phyloP scores from a whole-genome alignment of 805 yeast species.

The Henningerozyma blattae region DNA sequence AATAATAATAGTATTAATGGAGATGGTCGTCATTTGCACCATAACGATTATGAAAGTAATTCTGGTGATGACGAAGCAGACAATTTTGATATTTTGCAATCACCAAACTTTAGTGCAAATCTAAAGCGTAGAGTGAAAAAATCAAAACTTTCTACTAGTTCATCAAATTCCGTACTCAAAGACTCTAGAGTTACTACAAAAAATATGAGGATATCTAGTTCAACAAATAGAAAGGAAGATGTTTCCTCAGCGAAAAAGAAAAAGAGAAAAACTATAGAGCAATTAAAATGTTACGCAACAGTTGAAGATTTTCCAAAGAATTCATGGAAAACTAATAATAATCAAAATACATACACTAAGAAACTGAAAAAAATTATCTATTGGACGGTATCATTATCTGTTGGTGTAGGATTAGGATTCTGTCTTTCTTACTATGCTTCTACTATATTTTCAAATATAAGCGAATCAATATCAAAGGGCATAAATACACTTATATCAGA shows the following conservation, averaged over 20 bases:
- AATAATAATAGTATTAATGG: too few species aligned
- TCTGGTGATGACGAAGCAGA: conserved; percentile 5
- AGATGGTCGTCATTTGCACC: too few species aligned
- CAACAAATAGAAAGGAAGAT: background rate
- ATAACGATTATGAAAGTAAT: background rate
- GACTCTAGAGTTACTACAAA: background rate
- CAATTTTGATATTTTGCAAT: background rate
- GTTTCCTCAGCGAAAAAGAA: too few species aligned
- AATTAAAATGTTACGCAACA: too few species aligned
- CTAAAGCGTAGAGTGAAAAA: background rate
- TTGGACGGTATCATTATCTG: conserved; percentile 20
- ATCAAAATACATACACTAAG: background rate
- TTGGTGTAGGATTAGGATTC: conserved; percentile 23
- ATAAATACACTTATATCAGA: too few species aligned
- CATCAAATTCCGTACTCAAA: too few species aligned
- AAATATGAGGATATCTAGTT: too few species aligned
- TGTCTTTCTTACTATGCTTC: conserved; percentile 12
- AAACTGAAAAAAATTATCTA: background rate
- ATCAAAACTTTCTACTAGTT: too few species aligned
- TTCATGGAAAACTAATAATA: background rate
- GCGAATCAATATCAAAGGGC: too few species aligned
- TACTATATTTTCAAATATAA: background rate
- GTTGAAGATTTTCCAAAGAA: background rate
- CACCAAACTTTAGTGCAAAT: background rate
- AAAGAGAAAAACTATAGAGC: too few species aligned